Conservation (phyloP, 306 rosid species). For the Rosa chinensis region DNA sequence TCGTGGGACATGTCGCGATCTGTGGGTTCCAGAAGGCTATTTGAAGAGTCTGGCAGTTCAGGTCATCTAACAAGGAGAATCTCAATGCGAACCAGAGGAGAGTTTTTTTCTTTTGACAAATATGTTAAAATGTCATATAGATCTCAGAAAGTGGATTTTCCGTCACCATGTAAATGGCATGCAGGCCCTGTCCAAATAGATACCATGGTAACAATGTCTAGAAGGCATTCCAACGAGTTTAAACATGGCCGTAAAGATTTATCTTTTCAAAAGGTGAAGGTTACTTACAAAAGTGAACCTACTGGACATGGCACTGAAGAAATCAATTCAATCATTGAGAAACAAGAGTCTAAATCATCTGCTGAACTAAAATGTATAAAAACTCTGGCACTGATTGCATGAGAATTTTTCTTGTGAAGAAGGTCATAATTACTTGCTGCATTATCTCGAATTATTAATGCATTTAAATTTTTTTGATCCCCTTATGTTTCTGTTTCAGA, state of each 20-base stretch:
- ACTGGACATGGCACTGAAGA: slow-evolving; percentile 8
- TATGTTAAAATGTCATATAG: neutral
- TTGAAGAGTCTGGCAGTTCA: slow-evolving; percentile 3
- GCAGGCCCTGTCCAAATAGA: neutral
- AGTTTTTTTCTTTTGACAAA: neutral
- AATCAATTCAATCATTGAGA: neutral
- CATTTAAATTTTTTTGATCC: neutral
- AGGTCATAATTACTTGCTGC: neutral
- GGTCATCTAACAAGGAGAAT: neutral
- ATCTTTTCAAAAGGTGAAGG: neutral
- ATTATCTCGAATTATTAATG: neutral
- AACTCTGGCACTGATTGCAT: neutral
- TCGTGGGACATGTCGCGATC: slow-evolving; percentile 2
- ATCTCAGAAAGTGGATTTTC: neutral
- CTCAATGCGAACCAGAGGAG: neutral
- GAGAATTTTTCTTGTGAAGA: neutral
- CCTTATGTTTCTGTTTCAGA: neutral
- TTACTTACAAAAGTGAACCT: neutral
- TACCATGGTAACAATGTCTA: neutral
- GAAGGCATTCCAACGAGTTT: neutral
- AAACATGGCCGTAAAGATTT: too few relatives aligned
- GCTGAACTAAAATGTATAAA: neutral
- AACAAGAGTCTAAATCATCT: neutral
- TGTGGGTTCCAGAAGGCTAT: slow-evolving; percentile 1
- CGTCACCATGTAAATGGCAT: neutral